Percentiles rank a stretch among this genome's conserved stretches.
Evolutionary conservation across 2,329 filamentous ascomycete genomes (phyloP).

Genomic region (Arthroderma sp.): DNA sequence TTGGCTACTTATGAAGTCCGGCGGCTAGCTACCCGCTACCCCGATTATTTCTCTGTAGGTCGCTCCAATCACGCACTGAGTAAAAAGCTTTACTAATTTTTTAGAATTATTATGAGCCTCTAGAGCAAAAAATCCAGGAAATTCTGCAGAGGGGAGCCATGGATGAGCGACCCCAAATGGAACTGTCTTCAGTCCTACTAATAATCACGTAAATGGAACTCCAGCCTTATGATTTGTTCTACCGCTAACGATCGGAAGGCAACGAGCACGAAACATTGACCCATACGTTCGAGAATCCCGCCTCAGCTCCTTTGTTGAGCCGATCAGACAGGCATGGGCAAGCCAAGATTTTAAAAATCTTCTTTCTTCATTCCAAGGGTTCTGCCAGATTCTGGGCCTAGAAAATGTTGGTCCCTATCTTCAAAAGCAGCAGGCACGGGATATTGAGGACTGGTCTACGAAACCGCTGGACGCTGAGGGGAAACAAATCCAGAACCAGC

Average conservation of each 20-base stretch:
- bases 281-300: constrained; percentile 56
- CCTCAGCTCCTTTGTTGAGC: constrained; percentile 65
- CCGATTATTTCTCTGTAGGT: constrained; percentile 68
- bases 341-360: constrained; percentile 53
- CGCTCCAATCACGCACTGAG: background rate
- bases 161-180: constrained; percentile 73
- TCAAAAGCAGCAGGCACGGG: constrained; percentile 56
- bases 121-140: constrained; percentile 71
- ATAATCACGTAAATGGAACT: constrained; percentile 57
- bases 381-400: constrained; percentile 67
- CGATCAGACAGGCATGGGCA: constrained; percentile 70
- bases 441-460: constrained; percentile 69
- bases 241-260: constrained; percentile 35
- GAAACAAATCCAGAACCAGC: constrained; percentile 59
- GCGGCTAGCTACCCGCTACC: constrained; percentile 76
- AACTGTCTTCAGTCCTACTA: constrained; percentile 81
- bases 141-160: constrained; percentile 54
- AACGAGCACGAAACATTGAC: constrained; percentile 67
- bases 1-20: constrained; percentile 81
- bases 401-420: constrained; percentile 73
- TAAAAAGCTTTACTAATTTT: constrained; percentile 10
- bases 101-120: constrained; percentile 69
- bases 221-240: constrained; percentile 1
- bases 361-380: constrained; percentile 61
- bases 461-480: constrained; percentile 68